phyloP scores from a whole-genome alignment of 768 basidiomycete genomes.

The Hemileccinum impolitum region DNA sequence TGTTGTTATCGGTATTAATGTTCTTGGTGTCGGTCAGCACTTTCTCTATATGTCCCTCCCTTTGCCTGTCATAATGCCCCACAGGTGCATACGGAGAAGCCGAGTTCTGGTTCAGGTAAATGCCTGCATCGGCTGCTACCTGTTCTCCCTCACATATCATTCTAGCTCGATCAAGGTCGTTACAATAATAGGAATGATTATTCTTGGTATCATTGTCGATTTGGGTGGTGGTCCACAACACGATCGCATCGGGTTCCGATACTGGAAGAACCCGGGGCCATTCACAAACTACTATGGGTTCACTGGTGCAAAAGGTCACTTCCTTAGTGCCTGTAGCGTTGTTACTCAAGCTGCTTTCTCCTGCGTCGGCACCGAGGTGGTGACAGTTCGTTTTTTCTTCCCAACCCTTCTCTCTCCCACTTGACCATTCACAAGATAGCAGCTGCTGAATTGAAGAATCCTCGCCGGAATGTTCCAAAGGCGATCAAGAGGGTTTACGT shows the following conservation, averaged over 20 bases:
- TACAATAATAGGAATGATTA: background rate
- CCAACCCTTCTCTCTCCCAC: no score
- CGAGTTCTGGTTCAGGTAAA: no score
- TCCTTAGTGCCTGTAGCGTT: background rate
- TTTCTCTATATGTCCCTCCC: no score
- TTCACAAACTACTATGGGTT: background rate
- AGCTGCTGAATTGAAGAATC: background rate
- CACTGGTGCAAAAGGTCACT: background rate
- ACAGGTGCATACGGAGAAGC: no score
- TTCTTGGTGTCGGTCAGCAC: slow-evolving; percentile 33
- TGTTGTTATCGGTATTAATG: slow-evolving; percentile 46
- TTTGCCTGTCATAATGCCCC: no score
- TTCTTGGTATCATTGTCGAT: no score
- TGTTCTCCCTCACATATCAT: background rate
- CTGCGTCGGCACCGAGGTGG: background rate
- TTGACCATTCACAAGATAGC: background rate
- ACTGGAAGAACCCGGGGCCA: background rate
- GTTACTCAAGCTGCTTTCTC: background rate
- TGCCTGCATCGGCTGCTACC: no score
- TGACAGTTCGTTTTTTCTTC: background rate
- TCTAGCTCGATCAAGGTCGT: background rate
- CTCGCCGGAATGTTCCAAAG: background rate
- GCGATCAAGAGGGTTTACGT: background rate
- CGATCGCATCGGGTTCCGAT: background rate
- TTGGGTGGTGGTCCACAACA: background rate